Evolutionary conservation across 371 early-diverging fungal genomes (phyloP).

Genomic region (Mortierella sp.): DNA sequence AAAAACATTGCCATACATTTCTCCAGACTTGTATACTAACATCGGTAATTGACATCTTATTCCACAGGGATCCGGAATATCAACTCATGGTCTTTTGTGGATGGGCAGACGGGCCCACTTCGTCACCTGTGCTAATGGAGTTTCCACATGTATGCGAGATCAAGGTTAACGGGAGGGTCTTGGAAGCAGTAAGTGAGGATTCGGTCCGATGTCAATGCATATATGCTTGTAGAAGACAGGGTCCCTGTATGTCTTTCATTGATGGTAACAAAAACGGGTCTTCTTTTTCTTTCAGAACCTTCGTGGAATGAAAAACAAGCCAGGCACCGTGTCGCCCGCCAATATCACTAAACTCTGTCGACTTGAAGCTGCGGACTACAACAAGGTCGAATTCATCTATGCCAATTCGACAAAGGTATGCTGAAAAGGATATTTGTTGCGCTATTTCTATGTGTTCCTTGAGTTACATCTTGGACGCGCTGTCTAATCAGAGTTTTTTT

Average conservation of each 20-base stretch:
- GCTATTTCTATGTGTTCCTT: not conserved
- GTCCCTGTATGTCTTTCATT: too few relatives aligned
- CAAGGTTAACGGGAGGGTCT: slow-evolving; percentile 59
- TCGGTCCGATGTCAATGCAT: too few relatives aligned
- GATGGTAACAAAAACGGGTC: not conserved
- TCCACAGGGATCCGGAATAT: slow-evolving; percentile 24
- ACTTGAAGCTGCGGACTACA: slow-evolving; percentile 35
- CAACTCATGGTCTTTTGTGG: slow-evolving; percentile 42
- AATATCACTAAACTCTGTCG: slow-evolving; percentile 63
- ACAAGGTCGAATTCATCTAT: slow-evolving; percentile 68
- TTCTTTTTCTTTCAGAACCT: slow-evolving; percentile 57
- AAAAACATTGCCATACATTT: too few relatives aligned
- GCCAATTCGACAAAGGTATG: slow-evolving; percentile 64
- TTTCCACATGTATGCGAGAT: slow-evolving; percentile 62
- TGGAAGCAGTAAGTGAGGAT: slow-evolving; percentile 59
- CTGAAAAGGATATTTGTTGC: not conserved
- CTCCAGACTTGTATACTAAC: too few relatives aligned
- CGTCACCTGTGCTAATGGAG: slow-evolving; percentile 47
- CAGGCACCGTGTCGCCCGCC: slow-evolving; percentile 72
- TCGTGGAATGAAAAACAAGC: slow-evolving; percentile 68
- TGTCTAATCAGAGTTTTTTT: too few relatives aligned
- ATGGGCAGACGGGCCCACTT: slow-evolving; percentile 31
- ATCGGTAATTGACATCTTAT: not conserved
- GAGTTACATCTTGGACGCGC: too few relatives aligned
- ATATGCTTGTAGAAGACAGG: too few relatives aligned